Conservation (phyloP, 2,329 filamentous ascomycete genomes). For the Xylariaceae sp. region DNA sequence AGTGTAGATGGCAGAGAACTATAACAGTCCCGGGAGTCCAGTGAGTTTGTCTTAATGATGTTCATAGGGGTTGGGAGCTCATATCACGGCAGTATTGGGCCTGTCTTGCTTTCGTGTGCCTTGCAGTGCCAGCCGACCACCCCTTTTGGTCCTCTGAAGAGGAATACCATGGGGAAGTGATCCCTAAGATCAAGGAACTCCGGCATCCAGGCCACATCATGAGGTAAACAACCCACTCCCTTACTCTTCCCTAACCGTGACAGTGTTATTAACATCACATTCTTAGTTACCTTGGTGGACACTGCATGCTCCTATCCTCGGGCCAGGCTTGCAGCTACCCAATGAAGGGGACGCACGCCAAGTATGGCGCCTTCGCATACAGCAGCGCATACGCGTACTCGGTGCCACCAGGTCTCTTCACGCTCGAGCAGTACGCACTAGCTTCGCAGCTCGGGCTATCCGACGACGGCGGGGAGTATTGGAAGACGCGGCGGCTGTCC, state of each 20-base stretch:
- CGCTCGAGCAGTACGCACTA: conserved; percentile 76
- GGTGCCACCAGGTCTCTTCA: conserved; percentile 76
- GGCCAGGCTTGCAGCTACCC: conserved; percentile 84
- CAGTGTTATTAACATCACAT: background rate
- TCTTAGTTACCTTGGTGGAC: conserved; percentile 67
- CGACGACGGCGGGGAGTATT: conserved; percentile 77
- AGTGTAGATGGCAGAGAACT: conserved; percentile 74
- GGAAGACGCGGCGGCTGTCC: conserved; percentile 76
- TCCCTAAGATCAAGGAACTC: conserved; percentile 66
- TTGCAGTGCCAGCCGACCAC: conserved; percentile 71
- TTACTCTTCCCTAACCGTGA: background rate
- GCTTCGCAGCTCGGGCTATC: conserved; percentile 78
- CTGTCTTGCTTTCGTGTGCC: conserved; percentile 76
- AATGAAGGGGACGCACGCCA: conserved; percentile 80
- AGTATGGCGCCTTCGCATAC: conserved; percentile 82
- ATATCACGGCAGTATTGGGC: conserved; percentile 71
- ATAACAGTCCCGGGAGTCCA: conserved; percentile 75
- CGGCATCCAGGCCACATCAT: conserved; percentile 76
- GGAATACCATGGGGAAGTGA: conserved; percentile 59
- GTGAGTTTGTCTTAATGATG: conserved; percentile 43
- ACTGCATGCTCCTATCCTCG: conserved; percentile 76
- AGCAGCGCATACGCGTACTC: conserved; percentile 78
- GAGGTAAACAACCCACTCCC: conserved; percentile 44
- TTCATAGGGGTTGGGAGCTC: background rate
- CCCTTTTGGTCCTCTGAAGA: conserved; percentile 77